A percentile compares a stretch with the other conserved stretches of the same genome.
Conservation (phyloP, 169 alveolate genomes). For the Babesia bovis region DNA sequence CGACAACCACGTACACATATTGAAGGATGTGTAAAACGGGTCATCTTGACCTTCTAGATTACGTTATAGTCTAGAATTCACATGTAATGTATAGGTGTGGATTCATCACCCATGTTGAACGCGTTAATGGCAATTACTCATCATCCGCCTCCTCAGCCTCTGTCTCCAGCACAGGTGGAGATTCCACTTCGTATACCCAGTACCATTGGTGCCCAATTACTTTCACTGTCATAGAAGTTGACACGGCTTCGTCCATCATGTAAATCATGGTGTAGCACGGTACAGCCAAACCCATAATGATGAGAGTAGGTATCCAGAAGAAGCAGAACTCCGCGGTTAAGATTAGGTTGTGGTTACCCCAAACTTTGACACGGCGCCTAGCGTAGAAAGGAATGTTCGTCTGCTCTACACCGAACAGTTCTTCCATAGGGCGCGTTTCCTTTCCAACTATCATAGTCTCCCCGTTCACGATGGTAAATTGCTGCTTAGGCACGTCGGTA, state of each 20-base stretch:
- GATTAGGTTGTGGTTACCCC: conserved; percentile 78
- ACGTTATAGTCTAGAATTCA: background rate
- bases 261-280: conserved; percentile 86
- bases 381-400: conserved; percentile 76
- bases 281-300: conserved; percentile 80
- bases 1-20: too few species aligned
- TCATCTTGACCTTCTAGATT: too few species aligned
- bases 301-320: conserved; percentile 87
- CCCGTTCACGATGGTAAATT: conserved; percentile 79
- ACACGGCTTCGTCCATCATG: conserved; percentile 84
- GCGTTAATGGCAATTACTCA: background rate
- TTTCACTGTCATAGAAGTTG: conserved; percentile 86
- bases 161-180: conserved; percentile 79
- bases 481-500: conserved; percentile 79
- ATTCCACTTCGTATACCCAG: conserved; percentile 88
- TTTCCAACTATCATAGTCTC: conserved; percentile 82
- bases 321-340: conserved; percentile 83
- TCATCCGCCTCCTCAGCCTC: background rate
- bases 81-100: background rate
- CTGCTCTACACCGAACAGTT: conserved; percentile 75
- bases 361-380: conserved; percentile 70
- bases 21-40: too few species aligned
- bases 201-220: conserved; percentile 88
- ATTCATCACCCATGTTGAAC: background rate
- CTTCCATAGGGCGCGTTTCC: conserved; percentile 82